phyloP scores from a whole-genome alignment of 345 rosid genomes.

The Carallia pectinifolia region DNA sequence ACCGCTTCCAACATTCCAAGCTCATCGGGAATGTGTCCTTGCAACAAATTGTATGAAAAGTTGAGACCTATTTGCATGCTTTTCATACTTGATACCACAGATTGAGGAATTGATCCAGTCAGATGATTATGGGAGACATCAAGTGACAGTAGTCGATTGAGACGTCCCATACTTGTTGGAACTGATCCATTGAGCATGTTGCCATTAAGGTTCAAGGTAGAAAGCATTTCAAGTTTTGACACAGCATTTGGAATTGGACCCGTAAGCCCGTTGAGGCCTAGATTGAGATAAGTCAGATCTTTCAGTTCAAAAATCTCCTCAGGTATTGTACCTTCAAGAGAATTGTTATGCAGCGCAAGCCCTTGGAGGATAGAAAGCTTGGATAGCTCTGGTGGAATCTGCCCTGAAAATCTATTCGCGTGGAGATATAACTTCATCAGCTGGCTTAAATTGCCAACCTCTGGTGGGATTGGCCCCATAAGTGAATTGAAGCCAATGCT shows the following conservation, averaged over 20 bases:
- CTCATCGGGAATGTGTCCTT: conserved; percentile 62
- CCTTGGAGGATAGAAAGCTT: conserved; percentile 69
- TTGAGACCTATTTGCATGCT: conserved; percentile 59
- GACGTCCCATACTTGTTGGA: conserved; percentile 51
- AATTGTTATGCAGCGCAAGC: conserved; percentile 44
- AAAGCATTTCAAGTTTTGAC: conserved; percentile 59
- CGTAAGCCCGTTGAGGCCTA: conserved; percentile 57
- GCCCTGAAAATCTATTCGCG: conserved; percentile 56
- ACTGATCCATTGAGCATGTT: conserved; percentile 73
- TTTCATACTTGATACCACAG: conserved; percentile 42
- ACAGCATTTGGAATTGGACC: conserved; percentile 52
- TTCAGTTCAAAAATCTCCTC: conserved; percentile 51
- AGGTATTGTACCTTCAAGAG: conserved; percentile 58
- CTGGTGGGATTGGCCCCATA: conserved; percentile 60
- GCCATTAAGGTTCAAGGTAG: conserved; percentile 48
- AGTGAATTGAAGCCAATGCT: conserved; percentile 45
- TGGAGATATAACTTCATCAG: conserved; percentile 42
- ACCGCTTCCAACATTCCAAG: conserved; percentile 68
- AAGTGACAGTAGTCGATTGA: conserved; percentile 42
- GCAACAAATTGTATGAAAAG: conserved; percentile 60
- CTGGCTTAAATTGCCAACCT: conserved; percentile 58
- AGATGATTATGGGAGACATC: conserved; percentile 77
- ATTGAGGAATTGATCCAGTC: conserved; percentile 51
- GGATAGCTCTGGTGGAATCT: conserved; percentile 58
- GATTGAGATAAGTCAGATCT: conserved; percentile 46